A percentile compares a stretch with the other conserved stretches of the same genome.
Conservation (phyloP, 2,329 filamentous ascomycete species). For the Fusarium sp. region DNA sequence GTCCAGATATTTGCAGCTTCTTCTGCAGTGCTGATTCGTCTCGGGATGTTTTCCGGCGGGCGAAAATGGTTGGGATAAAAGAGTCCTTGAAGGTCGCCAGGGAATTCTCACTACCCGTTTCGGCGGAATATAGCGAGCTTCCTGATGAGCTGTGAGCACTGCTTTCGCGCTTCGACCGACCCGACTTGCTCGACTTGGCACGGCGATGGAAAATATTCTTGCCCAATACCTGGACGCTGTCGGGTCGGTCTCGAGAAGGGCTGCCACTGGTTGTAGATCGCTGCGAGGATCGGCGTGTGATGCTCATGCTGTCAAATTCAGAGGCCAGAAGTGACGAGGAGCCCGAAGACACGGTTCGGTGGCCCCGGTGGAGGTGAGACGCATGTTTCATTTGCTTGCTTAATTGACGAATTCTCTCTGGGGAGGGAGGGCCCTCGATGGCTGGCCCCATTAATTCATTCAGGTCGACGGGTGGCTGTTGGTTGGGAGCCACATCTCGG, state of each 20-base stretch:
- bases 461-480: constrained; percentile 41
- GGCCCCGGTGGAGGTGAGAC: constrained; percentile 54
- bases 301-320: constrained; percentile 60
- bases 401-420: constrained; percentile 68
- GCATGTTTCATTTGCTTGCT: constrained; percentile 69
- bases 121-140: constrained; percentile 62
- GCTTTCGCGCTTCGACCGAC: constrained; percentile 57
- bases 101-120: constrained; percentile 52
- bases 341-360: constrained; percentile 62
- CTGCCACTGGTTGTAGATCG: constrained; percentile 66
- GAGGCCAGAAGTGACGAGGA: constrained; percentile 62
- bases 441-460: constrained; percentile 67
- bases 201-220: constrained; percentile 70
- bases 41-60: constrained; percentile 58
- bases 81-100: constrained; percentile 55
- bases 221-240: constrained; percentile 70
- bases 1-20: constrained; percentile 68
- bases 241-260: constrained; percentile 65
- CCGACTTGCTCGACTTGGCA: constrained; percentile 58
- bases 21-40: constrained; percentile 50
- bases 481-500: constrained; percentile 28
- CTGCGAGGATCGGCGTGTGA: constrained; percentile 68
- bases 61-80: constrained; percentile 63
- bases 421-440: constrained; percentile 71
- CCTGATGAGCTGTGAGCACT: constrained; percentile 60